Base-by-base conservation (phyloP, 2,329 filamentous ascomycete genomes). In the Mycosphaerella sp. region DNA sequence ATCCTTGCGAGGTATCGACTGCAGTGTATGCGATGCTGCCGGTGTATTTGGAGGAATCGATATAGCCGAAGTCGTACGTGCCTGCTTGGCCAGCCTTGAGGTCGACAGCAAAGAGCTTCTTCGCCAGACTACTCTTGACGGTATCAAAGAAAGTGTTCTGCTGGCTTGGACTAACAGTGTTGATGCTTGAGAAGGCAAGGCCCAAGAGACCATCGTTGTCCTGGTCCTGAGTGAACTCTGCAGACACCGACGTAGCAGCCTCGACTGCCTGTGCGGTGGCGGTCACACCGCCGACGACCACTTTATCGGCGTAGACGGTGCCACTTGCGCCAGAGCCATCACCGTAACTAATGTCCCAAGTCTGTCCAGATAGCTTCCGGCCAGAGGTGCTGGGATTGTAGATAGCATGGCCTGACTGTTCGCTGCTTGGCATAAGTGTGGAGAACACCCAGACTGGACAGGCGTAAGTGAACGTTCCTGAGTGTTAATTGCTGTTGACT, bases 401-500 rank as follows among this genome's bases (percentile, higher is more conserved):
- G 59, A 80, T 65, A 35, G 68, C 63, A 60, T 86, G 83, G 4
- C 79, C 80, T 6, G 66, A 64, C 25, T 76, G 73, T 44, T 80
- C 68, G 13, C 69, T 68, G 4, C 69, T 60, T 4, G 78, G 65
- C 12, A 82, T 78, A 18, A 81, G 73, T 14, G 73, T 74, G 0
- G 82, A 85, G 68, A 84, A 86, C 36, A 81, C 85, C 79, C 78
- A 93, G 84, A 86, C 30, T 34, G 13, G 30, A 34, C 4, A 34
- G 10, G 2, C 9, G 30, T 34, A 5, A 34, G 13, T 34, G 10
- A n/a, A n/a, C 30, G 30, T 34, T 34, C 13, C 30, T n/a, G 30
- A 34, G 30, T 12, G 13, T 34, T 8, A 25, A 25, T 34, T 34
- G 30, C 30, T 34, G 13, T 34, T n/a, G 13, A 34, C 30, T 6